A percentile compares a stretch with the other conserved stretches of the same genome.
phyloP scores from a whole-genome alignment of 208 protist genomes.

The Plasmodiophora brassicae region DNA sequence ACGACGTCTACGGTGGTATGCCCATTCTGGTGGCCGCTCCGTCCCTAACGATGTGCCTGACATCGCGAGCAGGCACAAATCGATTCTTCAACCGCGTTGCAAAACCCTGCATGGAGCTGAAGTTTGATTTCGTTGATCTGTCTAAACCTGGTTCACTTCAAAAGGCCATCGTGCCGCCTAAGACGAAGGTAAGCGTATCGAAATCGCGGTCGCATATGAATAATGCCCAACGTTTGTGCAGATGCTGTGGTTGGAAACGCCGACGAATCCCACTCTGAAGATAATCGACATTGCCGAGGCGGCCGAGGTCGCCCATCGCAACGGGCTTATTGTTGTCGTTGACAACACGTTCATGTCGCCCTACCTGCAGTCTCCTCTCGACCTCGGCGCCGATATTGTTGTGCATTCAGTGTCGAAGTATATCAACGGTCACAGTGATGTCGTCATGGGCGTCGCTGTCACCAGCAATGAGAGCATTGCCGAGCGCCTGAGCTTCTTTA shows the following conservation, averaged over 20 bases:
- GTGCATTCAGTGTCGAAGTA: conserved; percentile 56
- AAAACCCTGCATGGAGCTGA: conserved; percentile 2
- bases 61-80: neutral
- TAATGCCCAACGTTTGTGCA: neutral
- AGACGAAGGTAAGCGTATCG: conserved; percentile 10
- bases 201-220: neutral
- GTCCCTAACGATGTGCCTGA: neutral
- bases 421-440: conserved; percentile 54
- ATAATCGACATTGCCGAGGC: conserved; percentile 47
- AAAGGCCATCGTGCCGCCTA: neutral
- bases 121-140: conserved; percentile 42
- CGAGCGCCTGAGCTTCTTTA: conserved; percentile 41
- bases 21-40: neutral
- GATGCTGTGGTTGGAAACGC: conserved; percentile 53
- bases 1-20: conserved; percentile 45
- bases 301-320: neutral
- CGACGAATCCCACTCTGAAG: conserved; percentile 56
- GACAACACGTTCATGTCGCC: conserved; percentile 51
- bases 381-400: conserved; percentile 54
- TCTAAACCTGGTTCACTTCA: conserved; percentile 12
- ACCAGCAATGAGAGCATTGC: conserved; percentile 35
- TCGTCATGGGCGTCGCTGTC: conserved; percentile 40
- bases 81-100: conserved; percentile 40
- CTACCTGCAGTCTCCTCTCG: conserved; percentile 34
- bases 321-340: conserved; percentile 39